Conservation (phyloP, 768 basidiomycete genomes). For the Boletus tomentosulus region DNA sequence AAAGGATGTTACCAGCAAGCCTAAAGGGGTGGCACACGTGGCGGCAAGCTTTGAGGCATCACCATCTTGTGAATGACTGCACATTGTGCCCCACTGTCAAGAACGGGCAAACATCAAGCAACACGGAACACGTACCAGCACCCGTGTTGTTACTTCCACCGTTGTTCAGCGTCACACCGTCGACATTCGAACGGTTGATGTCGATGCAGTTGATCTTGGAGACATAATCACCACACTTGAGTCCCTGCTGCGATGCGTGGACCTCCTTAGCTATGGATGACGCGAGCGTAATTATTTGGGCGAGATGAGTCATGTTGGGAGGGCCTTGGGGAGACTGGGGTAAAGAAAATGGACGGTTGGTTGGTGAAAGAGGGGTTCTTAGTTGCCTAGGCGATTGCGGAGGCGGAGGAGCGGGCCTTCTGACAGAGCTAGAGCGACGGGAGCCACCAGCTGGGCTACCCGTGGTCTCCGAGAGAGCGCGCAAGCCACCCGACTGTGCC, state of each 20-base stretch:
- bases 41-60: neutral
- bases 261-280: neutral
- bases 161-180: conserved; percentile 10
- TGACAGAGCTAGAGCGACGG: neutral
- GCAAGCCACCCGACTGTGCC: neutral
- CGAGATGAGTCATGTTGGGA: neutral
- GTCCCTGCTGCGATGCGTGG: neutral
- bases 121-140: conserved; percentile 6
- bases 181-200: neutral
- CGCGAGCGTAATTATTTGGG: neutral
- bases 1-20: neutral
- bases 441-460: neutral
- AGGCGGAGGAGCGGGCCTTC: conserved; percentile 8
- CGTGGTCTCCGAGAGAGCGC: neutral
- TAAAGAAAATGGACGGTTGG: neutral
- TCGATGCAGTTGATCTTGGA: conserved; percentile 2
- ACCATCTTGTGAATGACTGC: conserved; percentile 11
- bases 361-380: neutral
- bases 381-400: neutral
- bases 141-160: conserved; percentile 3
- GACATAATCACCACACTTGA: no score
- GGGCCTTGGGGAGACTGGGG: neutral
- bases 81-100: neutral
- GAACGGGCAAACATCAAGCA: no score
- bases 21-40: neutral